phyloP scores from a whole-genome alignment of 2,329 filamentous ascomycete species.

The Tolypocladium paradoxum region DNA sequence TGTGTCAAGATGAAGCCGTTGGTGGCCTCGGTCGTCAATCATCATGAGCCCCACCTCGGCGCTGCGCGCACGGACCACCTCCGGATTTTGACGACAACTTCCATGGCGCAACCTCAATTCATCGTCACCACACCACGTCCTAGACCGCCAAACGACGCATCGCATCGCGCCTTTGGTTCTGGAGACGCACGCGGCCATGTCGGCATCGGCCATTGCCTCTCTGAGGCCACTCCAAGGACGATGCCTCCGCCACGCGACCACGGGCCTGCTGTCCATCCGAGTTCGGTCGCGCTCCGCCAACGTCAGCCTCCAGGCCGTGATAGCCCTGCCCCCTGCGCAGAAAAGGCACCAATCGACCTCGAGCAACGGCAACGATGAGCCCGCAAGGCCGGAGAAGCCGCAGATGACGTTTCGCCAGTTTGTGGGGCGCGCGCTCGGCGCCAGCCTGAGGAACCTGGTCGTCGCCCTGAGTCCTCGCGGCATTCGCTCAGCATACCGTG shows the following conservation, averaged over 20 bases:
- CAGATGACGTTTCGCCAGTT: constrained; percentile 22
- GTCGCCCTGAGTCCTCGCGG: constrained; percentile 23
- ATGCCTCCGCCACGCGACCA: constrained; percentile 17
- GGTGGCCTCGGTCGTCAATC: not conserved
- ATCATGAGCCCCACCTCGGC: constrained; percentile 3
- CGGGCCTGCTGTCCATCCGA: constrained; percentile 21
- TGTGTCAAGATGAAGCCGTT: not conserved
- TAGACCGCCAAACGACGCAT: not conserved
- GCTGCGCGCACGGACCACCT: constrained; percentile 7
- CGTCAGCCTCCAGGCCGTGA: constrained; percentile 17
- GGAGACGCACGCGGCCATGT: constrained; percentile 13
- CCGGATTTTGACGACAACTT: not conserved
- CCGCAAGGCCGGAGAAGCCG: constrained; percentile 11
- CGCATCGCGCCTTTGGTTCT: not conserved
- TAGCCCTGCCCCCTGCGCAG: constrained; percentile 16
- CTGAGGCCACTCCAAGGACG: constrained; percentile 19
- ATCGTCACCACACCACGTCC: not conserved
- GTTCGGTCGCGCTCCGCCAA: constrained; percentile 16
- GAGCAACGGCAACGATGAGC: constrained; percentile 4
- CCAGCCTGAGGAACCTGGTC: constrained; percentile 22
- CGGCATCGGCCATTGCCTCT: constrained; percentile 21
- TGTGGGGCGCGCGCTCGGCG: constrained; percentile 17
- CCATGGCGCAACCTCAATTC: not conserved
- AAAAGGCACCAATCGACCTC: constrained; percentile 17
- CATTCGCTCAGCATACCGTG: constrained; percentile 21